Percentiles rank a stretch among this genome's conserved stretches.
Conservation (phyloP, 371 early-diverging fungal genomes). For the Nosema muscidifuracis region DNA sequence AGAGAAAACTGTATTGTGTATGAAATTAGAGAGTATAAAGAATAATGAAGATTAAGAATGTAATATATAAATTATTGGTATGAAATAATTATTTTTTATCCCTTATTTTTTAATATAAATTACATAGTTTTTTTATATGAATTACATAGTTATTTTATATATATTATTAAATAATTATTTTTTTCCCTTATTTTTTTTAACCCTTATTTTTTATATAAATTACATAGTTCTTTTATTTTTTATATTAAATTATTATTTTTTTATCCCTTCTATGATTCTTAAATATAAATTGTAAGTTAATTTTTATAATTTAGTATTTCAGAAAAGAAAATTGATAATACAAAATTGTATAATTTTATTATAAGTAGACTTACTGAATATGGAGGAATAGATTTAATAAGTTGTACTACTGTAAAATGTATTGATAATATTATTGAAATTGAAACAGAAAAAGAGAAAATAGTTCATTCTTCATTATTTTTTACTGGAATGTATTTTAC, state of each 20-base stretch:
- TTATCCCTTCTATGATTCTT: background rate
- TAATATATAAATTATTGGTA: no score
- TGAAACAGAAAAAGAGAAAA: background rate
- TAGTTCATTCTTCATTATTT: constrained; percentile 21
- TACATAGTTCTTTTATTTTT: background rate
- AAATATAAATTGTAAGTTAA: constrained; percentile 32
- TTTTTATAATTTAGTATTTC: background rate
- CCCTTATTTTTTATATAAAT: background rate
- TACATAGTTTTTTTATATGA: no score
- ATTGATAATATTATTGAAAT: background rate
- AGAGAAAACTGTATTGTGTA: constrained; percentile 43
- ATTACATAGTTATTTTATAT: no score
- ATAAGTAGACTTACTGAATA: background rate
- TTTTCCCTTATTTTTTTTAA: no score
- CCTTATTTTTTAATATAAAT: no score
- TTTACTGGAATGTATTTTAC: constrained; percentile 20
- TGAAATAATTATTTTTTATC: no score
- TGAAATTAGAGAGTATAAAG: background rate
- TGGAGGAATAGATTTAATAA: constrained; percentile 26
- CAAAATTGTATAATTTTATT: constrained; percentile 5
- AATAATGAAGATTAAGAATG: background rate
- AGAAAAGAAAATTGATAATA: background rate
- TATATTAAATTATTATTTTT: background rate
- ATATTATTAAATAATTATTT: no score
- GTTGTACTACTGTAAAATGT: background rate